Evolutionary conservation across 2,329 filamentous ascomycete genomes (phyloP), one percentile per base, ranked within the genome.

Genomic region (Tolypocladium endophyticum): DNA sequence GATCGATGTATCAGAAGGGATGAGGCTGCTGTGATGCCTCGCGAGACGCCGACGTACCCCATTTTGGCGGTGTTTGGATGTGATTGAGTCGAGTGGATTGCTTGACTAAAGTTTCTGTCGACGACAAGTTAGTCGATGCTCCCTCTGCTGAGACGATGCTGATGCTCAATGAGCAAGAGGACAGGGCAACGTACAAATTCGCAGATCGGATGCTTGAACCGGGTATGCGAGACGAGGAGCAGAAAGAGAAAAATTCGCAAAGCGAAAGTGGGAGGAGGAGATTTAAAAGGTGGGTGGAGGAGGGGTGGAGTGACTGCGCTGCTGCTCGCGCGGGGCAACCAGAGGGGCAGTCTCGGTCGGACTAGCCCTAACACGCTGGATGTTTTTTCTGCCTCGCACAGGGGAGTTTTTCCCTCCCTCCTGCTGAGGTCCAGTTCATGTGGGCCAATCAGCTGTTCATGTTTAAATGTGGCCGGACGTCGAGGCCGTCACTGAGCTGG

Each of bases 181-280:
- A 43, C n/a, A 30, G 58, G 58, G 4, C 43, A 57, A 70, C 71
- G 59, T 71, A 73, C 72, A 71, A 70, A 74, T 67, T 74, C 72
- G 73, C 73, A 75, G 73, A 68, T 73, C 71, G 73, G 73, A 73
- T 73, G 73, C 73, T 74, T 74, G 72, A 74, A 75, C 73, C 72
- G 71, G 73, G 73, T 75, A 74, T 75, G 73, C 73, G 72, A 73
- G 73, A 75, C 72, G 70, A 75, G 67, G 73, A 74, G 71, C 70
- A 69, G 67, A 73, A 72, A 69, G 64, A 71, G 64, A 72, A 74
- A 72, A 70, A 64, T 67, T 65, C 65, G 55, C 69, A 73, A 69
- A 65, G 62, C 62, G 68, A 66, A 62, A 70, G 73, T 69, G 73
- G 72, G 72, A 70, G 70, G 68, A 70, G 65, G 69, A 68, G 70